Percentiles rank a stretch among this genome's conserved stretches.
These are phyloP conservation scores for Xylaria telfairii DNA, from an alignment of 495 filamentous ascomycete species.

Conservation along the genomic window DNA sequence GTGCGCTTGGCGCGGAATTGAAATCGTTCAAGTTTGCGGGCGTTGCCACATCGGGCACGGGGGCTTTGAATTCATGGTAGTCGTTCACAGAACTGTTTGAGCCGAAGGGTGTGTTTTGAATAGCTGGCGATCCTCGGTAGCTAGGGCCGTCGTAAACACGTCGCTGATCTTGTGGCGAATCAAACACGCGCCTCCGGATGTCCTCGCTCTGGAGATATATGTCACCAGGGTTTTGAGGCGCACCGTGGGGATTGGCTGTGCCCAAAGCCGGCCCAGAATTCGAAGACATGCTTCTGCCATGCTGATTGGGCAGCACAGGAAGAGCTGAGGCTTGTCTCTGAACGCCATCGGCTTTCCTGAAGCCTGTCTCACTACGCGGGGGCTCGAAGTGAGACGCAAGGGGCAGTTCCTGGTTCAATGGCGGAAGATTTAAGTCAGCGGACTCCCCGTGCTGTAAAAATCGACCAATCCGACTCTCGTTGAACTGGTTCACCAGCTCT, in stretches of 20 bases:
- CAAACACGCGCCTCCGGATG: conserved; percentile 34
- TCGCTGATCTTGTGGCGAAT: conserved; percentile 29
- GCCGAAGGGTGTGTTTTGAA: conserved; percentile 30
- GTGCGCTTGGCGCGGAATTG: neutral
- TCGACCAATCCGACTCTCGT: conserved; percentile 38
- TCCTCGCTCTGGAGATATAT: conserved; percentile 41
- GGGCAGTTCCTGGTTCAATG: conserved; percentile 33
- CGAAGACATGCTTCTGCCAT: conserved; percentile 5
- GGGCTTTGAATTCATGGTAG: conserved; percentile 18
- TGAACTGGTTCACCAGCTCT: conserved; percentile 39
- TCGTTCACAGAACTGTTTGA: conserved; percentile 33
- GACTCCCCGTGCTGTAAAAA: conserved; percentile 39
- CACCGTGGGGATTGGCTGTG: conserved; percentile 37
- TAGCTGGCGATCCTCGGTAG: conserved; percentile 21
- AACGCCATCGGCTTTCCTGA: conserved; percentile 26
- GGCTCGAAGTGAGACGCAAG: conserved; percentile 31
- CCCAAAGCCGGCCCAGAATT: conserved; percentile 5
- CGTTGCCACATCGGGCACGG: conserved; percentile 4
- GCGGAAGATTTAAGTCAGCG: conserved; percentile 35
- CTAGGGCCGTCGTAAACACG: conserved; percentile 23
- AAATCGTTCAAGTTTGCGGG: conserved; percentile 16
- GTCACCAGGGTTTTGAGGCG: conserved; percentile 40
- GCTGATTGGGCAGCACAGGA: conserved; percentile 4
- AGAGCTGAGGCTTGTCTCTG: conserved; percentile 9
- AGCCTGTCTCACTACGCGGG: conserved; percentile 27